Percentiles rank a stretch among this genome's conserved stretches.
Evolutionary conservation across 352 stramenopile genomes (phyloP).

Genomic region (Discostella stelligera): DNA sequence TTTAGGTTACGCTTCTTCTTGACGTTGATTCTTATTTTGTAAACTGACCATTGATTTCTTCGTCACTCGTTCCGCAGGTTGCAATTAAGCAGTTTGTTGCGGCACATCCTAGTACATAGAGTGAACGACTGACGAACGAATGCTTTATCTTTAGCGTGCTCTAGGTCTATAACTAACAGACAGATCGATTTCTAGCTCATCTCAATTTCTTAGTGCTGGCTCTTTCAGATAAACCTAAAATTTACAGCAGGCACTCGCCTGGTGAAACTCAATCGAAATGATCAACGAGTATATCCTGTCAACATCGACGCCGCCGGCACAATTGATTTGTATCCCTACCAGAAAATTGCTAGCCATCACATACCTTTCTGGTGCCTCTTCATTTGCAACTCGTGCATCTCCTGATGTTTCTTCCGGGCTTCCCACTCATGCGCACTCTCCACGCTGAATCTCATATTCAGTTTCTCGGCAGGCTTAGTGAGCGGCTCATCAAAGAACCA

Average conservation of each 20-base stretch:
- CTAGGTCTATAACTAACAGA: no score
- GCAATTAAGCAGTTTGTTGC: conserved; percentile 2
- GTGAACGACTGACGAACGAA: no score
- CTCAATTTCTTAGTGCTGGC: background rate
- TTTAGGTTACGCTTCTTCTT: background rate
- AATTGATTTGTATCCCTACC: no score
- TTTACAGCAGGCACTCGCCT: background rate
- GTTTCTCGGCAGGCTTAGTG: conserved; percentile 64
- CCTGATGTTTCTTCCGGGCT: conserved; percentile 70
- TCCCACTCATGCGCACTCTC: conserved; percentile 77
- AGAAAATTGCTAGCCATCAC: background rate
- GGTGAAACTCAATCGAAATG: background rate
- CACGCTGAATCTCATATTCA: conserved; percentile 79
- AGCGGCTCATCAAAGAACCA: conserved; percentile 82
- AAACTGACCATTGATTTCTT: background rate
- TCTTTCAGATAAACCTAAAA: background rate
- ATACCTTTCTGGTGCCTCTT: background rate
- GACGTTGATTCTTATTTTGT: background rate
- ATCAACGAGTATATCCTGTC: background rate
- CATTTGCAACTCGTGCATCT: conserved; percentile 39
- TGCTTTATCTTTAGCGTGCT: no score
- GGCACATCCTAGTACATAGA: background rate
- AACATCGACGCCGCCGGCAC: no score
- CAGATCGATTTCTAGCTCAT: background rate
- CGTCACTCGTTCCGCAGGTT: conserved; percentile 1